Evolutionary conservation across 495 filamentous ascomycete genomes (phyloP).

Genomic region (Lepraria neglecta): DNA sequence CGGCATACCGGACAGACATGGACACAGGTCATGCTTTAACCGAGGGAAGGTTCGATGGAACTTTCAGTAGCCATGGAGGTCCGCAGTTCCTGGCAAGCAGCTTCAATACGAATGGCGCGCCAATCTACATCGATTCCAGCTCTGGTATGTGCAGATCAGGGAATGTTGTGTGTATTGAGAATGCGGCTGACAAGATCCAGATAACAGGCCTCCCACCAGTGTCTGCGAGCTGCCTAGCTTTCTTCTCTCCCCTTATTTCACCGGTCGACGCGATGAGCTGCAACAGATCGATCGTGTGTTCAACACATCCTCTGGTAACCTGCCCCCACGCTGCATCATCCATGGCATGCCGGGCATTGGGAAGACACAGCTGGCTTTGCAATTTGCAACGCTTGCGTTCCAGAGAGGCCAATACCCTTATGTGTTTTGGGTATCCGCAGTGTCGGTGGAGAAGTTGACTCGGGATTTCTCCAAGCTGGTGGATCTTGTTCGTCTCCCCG

Average conservation of each 20-base stretch:
- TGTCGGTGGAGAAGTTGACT: constrained; percentile 16
- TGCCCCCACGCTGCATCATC: constrained; percentile 6
- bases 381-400: constrained; percentile 15
- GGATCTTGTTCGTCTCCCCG: constrained; percentile 18
- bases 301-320: constrained; percentile 9
- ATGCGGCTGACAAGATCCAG: constrained; percentile 6
- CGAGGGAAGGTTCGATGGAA: constrained; percentile 11
- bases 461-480: constrained; percentile 19
- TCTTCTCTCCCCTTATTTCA: constrained; percentile 20
- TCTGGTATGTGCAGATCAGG: constrained; percentile 13
- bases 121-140: constrained; percentile 12
- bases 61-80: constrained; percentile 18
- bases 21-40: not conserved
- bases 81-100: constrained; percentile 20
- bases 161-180: not conserved
- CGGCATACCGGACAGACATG: constrained; percentile 9
- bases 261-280: constrained; percentile 18
- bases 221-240: constrained; percentile 16
- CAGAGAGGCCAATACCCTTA: constrained; percentile 15
- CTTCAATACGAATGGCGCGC: constrained; percentile 15
- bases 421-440: constrained; percentile 20
- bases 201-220: constrained; percentile 14
- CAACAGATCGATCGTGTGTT: constrained; percentile 17
- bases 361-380: constrained; percentile 22
- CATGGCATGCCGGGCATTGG: constrained; percentile 21